Evolutionary conservation across 306 rosid species (phyloP), one percentile per base, ranked within the genome.

Genomic region (Senna siamea): DNA sequence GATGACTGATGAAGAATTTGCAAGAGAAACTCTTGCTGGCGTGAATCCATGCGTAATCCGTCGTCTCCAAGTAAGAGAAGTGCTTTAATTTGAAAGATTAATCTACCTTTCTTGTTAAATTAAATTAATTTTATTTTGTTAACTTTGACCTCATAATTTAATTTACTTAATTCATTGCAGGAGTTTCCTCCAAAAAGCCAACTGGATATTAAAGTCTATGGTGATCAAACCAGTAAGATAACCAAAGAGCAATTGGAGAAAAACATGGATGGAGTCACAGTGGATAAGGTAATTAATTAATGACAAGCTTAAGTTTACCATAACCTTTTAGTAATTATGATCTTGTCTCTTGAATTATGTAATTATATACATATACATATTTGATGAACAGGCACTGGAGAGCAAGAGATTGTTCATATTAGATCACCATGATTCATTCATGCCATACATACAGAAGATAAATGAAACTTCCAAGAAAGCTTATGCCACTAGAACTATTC

Each of bases 1-100:
- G 90, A 88, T 83, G 83, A 86, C 90, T 11, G 93, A 88, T 69
- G 93, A 81, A 19, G 93, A 89, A 74, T 89, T 89, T 80, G 90
- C 83, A 1, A 84, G 93, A 79, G 93, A 89, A 66, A 70, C 80
- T 87, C 63, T 86, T 73, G 90, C 90, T 60, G 93, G 93, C 65
- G 87, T 88, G 37, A 82, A 88, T 69, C 90, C 93, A 23, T 69
- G 70, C 10, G 32, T 74, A 50, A 89, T 89, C 67, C 26, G 71
- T 4, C 9, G 13, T 48, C 83, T 82, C 1, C 66, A 74, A 40
- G 86, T 81, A 66, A 40, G 78, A 38, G 5, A 8, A 41, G 7
- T 8, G 3, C 1, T 1, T 41, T 10, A 7, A 41, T 7, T 41
- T 41, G 2, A 41, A 41, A 41, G 1, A 41, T 41, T 0, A 4